Evolutionary conservation across 345 rosid genomes (phyloP).

Genomic region (Melaleuca alternifolia): DNA sequence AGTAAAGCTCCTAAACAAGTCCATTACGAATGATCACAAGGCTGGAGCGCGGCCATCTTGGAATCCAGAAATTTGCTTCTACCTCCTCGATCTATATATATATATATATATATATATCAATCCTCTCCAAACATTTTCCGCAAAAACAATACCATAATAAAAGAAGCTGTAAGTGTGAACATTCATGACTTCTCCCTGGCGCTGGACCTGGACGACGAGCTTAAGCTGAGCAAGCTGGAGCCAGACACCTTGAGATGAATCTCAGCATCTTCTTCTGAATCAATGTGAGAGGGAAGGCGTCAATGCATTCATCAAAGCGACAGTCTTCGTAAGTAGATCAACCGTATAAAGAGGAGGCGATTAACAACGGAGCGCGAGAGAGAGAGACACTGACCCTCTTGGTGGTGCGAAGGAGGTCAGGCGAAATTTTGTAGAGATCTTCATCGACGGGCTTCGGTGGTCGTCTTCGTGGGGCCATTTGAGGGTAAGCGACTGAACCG

Average conservation of each 20-base stretch:
- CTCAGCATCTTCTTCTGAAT: constrained; percentile 50
- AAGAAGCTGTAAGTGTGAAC: background rate
- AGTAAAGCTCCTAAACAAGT: background rate
- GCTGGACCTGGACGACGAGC: background rate
- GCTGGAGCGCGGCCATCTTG: background rate
- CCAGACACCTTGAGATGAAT: constrained; percentile 58
- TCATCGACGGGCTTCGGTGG: constrained; percentile 70
- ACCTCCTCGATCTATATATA: background rate
- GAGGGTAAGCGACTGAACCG: background rate
- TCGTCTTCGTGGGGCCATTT: background rate
- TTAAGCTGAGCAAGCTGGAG: constrained; percentile 55
- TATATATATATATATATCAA: background rate
- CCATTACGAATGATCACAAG: background rate
- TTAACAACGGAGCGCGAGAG: background rate
- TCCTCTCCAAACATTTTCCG: background rate
- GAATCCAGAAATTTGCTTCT: background rate
- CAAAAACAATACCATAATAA: background rate
- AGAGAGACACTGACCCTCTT: constrained; percentile 22
- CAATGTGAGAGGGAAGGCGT: background rate
- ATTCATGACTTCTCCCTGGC: background rate
- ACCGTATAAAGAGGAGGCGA: background rate
- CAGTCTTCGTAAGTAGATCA: background rate
- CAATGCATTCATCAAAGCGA: background rate
- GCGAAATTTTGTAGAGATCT: constrained; percentile 89
- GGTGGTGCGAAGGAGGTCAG: constrained; percentile 58